Evolutionary conservation across 2,329 filamentous ascomycete species (phyloP).

Genomic region (Periconia macrospinosa): DNA sequence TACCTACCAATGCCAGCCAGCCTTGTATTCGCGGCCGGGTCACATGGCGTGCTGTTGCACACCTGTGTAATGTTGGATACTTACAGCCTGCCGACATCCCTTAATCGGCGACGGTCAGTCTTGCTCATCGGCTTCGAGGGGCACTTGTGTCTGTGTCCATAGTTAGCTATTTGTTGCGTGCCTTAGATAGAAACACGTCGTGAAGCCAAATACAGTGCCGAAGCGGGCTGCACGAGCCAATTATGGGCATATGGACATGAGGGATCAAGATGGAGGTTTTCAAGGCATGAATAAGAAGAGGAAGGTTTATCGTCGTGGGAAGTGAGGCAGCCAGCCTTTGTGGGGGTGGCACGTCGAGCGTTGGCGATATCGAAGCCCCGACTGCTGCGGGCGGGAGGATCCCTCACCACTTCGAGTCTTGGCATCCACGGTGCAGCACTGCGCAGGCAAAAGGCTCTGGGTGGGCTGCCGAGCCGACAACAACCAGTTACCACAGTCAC

Average conservation of each 20-base stretch:
- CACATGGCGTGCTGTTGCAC: neutral
- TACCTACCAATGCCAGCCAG: neutral
- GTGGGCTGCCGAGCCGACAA: neutral
- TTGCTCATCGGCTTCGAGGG: neutral
- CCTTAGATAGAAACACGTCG: constrained; percentile 9
- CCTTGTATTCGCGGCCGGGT: neutral
- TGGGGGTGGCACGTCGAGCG: constrained; percentile 3
- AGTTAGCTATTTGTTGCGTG: neutral
- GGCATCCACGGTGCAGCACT: constrained; percentile 18
- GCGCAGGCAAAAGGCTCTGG: constrained; percentile 29
- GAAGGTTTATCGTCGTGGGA: neutral
- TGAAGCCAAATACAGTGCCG: constrained; percentile 5
- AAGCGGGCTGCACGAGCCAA: constrained; percentile 1
- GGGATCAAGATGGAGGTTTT: neutral
- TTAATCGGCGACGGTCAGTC: too few relatives aligned
- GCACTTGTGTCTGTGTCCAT: constrained; percentile 4
- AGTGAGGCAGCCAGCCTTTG: constrained; percentile 8
- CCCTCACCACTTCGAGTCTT: constrained; percentile 20
- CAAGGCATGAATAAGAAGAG: constrained; percentile 1
- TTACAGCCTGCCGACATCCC: too few relatives aligned
- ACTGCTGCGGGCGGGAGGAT: neutral
- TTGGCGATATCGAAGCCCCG: neutral
- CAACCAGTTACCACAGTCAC: constrained; percentile 10
- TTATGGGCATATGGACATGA: neutral
- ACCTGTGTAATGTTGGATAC: too few relatives aligned